phyloP scores from a whole-genome alignment of 805 yeast genomes.

The Debaryomyces prosopidis region DNA sequence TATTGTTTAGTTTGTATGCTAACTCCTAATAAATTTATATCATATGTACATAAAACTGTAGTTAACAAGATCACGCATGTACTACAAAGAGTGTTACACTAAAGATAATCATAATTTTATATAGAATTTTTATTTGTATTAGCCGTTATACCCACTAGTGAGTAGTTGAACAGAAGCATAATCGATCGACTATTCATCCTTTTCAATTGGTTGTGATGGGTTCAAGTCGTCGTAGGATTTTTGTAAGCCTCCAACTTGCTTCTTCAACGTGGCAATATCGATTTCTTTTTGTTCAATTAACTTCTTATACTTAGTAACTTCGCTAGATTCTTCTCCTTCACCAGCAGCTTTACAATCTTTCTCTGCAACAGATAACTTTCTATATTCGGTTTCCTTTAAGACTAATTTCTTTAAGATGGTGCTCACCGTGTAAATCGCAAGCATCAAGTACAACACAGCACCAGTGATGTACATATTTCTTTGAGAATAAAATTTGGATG shows the following conservation, averaged over 20 bases:
- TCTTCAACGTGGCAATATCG: slow-evolving; percentile 48
- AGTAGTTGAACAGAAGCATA: not conserved
- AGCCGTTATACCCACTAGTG: no score
- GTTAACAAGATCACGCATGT: no score
- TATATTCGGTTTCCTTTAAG: slow-evolving; percentile 36
- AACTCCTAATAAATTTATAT: no score
- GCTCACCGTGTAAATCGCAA: slow-evolving; percentile 56
- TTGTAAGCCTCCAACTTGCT: slow-evolving; percentile 54
- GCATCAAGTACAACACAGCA: slow-evolving; percentile 54
- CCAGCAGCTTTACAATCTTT: no score
- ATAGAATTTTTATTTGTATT: no score
- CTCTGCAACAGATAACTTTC: no score
- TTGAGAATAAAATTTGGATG: slow-evolving; percentile 62
- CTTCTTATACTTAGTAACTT: slow-evolving; percentile 34
- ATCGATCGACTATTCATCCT: slow-evolving; percentile 1
- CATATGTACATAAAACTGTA: no score
- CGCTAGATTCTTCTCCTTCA: slow-evolving; percentile 15
- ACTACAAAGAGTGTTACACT: no score
- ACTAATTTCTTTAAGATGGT: slow-evolving; percentile 55
- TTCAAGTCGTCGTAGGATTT: slow-evolving; percentile 45
- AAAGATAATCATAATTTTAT: no score
- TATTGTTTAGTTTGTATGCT: no score
- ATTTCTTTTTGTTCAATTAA: slow-evolving; percentile 40
- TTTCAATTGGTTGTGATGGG: not conserved
- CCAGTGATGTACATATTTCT: slow-evolving; percentile 65